These are phyloP conservation scores for Dothiorella sarmentorum DNA, from an alignment of 2,329 filamentous ascomycete genomes.

Conservation along the genomic window DNA sequence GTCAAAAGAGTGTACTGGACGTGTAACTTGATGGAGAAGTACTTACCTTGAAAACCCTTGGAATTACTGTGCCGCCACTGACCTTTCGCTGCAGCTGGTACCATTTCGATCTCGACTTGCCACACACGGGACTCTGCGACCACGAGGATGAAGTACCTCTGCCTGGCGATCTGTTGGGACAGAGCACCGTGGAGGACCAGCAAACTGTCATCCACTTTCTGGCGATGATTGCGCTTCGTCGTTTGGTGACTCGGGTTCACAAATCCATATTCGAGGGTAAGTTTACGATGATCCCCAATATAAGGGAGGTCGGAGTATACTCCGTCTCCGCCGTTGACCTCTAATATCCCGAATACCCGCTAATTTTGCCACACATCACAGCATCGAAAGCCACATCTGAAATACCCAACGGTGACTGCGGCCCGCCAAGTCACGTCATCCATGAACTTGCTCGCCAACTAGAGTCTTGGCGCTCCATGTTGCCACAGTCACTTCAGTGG, in stretches of 20 bases:
- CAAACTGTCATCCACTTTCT: constrained; percentile 57
- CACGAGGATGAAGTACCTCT: constrained; percentile 54
- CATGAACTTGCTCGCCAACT: constrained; percentile 54
- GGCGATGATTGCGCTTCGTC: constrained; percentile 57
- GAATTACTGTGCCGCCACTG: background rate
- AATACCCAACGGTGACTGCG: constrained; percentile 32
- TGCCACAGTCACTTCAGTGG: constrained; percentile 57
- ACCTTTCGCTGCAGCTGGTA: constrained; percentile 42
- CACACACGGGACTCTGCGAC: constrained; percentile 53
- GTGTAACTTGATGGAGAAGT: constrained; percentile 56
- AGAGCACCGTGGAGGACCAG: constrained; percentile 38
- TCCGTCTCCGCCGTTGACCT: background rate
- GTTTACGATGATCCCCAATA: constrained; percentile 22
- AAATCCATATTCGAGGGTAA: constrained; percentile 51
- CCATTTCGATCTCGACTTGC: constrained; percentile 57
- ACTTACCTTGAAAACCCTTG: constrained; percentile 21
- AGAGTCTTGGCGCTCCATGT: constrained; percentile 55
- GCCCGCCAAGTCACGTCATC: constrained; percentile 43
- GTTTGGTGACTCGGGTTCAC: constrained; percentile 54
- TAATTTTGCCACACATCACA: constrained; percentile 6
- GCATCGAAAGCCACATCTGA: constrained; percentile 15
- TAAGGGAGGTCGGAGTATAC: constrained; percentile 18
- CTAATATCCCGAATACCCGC: constrained; percentile 1
- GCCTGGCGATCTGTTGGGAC: constrained; percentile 51
- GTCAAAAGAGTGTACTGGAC: constrained; percentile 56